Evolutionary conservation across 169 alveolate species (phyloP).

Genomic region (Eimeria zaria): DNA sequence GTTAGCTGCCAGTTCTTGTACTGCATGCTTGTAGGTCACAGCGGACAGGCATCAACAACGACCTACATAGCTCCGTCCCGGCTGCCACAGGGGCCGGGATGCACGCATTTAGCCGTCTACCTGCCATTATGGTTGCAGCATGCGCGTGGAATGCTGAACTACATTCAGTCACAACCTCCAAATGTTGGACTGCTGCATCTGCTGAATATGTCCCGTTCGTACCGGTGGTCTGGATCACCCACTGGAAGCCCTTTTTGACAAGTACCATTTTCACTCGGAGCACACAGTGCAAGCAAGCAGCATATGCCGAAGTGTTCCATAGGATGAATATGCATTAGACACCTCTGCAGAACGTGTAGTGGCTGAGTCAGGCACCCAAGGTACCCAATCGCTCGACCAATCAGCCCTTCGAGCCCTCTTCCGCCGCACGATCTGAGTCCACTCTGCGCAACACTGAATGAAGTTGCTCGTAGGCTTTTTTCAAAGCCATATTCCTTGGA

Average conservation of each 20-base stretch:
- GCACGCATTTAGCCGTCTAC: neutral
- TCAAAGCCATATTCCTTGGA: conserved; percentile 21
- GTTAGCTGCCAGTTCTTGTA: neutral
- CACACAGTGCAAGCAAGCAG: neutral
- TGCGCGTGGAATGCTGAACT: neutral
- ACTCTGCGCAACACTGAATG: conserved; percentile 48
- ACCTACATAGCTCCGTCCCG: neutral
- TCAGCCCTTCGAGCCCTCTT: neutral
- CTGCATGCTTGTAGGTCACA: neutral
- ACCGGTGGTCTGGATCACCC: neutral
- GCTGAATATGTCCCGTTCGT: neutral
- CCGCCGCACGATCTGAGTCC: conserved; percentile 49
- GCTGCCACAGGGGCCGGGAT: neutral
- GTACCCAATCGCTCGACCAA: neutral
- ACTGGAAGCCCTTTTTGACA: neutral
- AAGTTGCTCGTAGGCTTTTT: conserved; percentile 9
- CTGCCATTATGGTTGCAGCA: neutral
- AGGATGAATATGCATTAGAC: neutral
- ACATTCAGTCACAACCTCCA: neutral
- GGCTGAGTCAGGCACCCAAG: neutral
- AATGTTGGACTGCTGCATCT: neutral
- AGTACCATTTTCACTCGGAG: neutral
- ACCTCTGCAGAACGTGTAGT: neutral
- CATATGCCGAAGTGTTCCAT: neutral
- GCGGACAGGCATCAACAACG: neutral